phyloP scores from a whole-genome alignment of 2,329 filamentous ascomycete genomes.

The Xylariaceae sp. region DNA sequence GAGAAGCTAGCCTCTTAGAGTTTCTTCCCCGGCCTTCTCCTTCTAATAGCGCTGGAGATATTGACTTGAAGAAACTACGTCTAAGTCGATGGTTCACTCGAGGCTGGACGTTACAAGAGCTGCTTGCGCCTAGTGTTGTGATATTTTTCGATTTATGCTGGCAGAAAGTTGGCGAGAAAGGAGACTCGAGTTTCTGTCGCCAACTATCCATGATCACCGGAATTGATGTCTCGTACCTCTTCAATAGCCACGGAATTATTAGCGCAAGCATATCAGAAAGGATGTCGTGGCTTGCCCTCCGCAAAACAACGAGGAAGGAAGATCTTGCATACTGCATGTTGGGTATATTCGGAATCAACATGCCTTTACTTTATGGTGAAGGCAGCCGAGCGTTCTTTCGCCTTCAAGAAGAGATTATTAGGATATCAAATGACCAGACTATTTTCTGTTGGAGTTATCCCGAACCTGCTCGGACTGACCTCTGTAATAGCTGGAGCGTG shows the following conservation, averaged over 20 bases:
- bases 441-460: constrained; percentile 13
- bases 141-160: constrained; percentile 19
- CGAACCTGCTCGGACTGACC: neutral
- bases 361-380: constrained; percentile 27
- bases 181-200: neutral
- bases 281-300: constrained; percentile 29
- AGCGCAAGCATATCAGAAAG: neutral
- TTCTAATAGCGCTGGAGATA: too few relatives aligned
- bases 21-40: too few relatives aligned
- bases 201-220: constrained; percentile 6
- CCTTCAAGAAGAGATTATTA: constrained; percentile 24
- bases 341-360: constrained; percentile 28
- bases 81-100: constrained; percentile 10
- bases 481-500: constrained; percentile 1
- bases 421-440: constrained; percentile 12
- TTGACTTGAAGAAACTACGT: neutral
- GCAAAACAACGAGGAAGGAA: too few relatives aligned
- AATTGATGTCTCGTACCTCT: neutral
- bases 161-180: constrained; percentile 1
- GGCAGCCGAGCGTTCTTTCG: constrained; percentile 13
- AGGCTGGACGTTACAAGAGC: too few relatives aligned
- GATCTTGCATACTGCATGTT: constrained; percentile 28
- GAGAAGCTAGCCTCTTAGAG: too few relatives aligned
- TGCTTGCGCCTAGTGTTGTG: constrained; percentile 4
- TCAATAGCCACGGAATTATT: neutral